These are phyloP conservation scores for Blastocystis sp. DNA, from an alignment of 352 stramenopile species.

Conservation along the genomic window DNA sequence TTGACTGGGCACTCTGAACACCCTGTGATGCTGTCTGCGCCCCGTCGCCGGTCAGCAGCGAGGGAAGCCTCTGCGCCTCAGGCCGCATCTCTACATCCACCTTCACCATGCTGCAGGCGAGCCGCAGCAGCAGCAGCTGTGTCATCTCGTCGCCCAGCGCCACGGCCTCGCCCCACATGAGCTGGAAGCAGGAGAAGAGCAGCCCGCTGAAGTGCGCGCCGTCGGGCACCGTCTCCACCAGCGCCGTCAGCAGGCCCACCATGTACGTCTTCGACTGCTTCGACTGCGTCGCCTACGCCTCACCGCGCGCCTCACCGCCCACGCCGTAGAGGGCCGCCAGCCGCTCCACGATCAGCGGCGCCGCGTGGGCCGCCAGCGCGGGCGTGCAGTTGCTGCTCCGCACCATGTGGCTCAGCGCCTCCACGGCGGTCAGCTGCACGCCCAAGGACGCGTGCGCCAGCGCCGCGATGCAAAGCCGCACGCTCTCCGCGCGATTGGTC, in stretches of 20 bases:
- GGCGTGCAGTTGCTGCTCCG: neutral
- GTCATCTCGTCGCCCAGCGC: neutral
- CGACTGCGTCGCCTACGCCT: neutral
- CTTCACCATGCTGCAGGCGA: neutral
- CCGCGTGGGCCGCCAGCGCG: neutral
- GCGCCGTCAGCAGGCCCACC: neutral
- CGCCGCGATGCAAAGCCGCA: neutral
- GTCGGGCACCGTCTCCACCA: neutral
- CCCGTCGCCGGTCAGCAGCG: neutral
- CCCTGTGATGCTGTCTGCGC: too few relatives aligned
- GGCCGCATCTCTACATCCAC: neutral
- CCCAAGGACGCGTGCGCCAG: neutral
- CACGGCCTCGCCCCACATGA: neutral
- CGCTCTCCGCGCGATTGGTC: neutral
- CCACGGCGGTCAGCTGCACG: neutral
- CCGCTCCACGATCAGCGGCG: neutral
- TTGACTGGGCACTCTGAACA: too few relatives aligned
- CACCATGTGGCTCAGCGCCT: neutral
- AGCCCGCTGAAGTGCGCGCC: neutral
- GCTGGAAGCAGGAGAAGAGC: slow-evolving; percentile 1
- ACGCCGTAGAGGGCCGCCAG: neutral
- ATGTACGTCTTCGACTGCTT: slow-evolving; percentile 22
- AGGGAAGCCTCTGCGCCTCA: neutral
- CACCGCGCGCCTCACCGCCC: neutral
- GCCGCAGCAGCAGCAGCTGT: slow-evolving; percentile 26